Evolutionary conservation across 768 basidiomycete genomes (phyloP).

Genomic region (Mycena galopus): DNA sequence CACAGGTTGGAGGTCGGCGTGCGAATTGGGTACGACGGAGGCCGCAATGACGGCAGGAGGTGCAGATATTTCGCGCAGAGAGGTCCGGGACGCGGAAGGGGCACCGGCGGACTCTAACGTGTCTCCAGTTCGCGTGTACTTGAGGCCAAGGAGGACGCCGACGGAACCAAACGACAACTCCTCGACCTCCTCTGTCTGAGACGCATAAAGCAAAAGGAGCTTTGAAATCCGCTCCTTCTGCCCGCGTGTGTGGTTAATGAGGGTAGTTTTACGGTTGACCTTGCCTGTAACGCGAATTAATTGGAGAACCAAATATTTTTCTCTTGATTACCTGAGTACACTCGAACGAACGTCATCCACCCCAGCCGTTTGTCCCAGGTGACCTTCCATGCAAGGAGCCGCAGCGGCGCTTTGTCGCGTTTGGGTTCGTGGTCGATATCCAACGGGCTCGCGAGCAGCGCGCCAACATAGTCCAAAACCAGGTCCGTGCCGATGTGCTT

Average conservation of each 20-base stretch:
- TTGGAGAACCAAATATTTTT: constrained; percentile 16
- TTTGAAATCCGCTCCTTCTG: constrained; percentile 82
- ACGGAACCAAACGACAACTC: constrained; percentile 85
- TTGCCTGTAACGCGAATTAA: constrained; percentile 61
- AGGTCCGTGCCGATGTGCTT: constrained; percentile 86
- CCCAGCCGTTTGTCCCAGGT: constrained; percentile 84
- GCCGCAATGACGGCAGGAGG: constrained; percentile 90
- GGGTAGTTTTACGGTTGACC: constrained; percentile 68
- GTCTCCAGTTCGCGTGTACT: constrained; percentile 88
- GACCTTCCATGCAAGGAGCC: constrained; percentile 89
- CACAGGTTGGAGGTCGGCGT: constrained; percentile 82
- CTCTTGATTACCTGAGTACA: constrained; percentile 80
- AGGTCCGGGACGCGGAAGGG: constrained; percentile 51
- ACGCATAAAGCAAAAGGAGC: constrained; percentile 83
- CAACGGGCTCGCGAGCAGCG: constrained; percentile 81
- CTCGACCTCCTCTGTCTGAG: constrained; percentile 82
- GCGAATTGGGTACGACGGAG: constrained; percentile 84
- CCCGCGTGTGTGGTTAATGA: constrained; percentile 77
- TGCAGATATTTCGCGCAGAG: constrained; percentile 74
- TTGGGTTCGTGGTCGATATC: constrained; percentile 69
- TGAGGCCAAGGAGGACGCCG: constrained; percentile 87
- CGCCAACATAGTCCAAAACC: constrained; percentile 85
- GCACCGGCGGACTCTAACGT: constrained; percentile 74
- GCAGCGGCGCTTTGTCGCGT: constrained; percentile 62
- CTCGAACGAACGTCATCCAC: constrained; percentile 94